Evolutionary conservation across 768 basidiomycete genomes (phyloP).

Genomic region (Leucocoprinus leucothites): DNA sequence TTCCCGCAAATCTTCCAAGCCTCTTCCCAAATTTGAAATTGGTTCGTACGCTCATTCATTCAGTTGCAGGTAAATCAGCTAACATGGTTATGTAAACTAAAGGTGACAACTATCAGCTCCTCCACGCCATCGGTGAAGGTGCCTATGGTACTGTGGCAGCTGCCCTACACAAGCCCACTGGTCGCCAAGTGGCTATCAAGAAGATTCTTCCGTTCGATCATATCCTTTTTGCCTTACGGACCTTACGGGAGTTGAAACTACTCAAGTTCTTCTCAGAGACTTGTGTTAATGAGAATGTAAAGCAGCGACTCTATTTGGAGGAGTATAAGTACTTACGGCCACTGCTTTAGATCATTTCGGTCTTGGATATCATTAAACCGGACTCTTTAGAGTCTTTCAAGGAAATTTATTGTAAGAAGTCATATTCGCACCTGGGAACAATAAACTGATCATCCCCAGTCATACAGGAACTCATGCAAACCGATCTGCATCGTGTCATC

Average conservation of each 20-base stretch:
- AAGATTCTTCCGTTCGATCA: conserved; percentile 95
- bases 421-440: neutral
- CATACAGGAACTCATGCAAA: conserved; percentile 88
- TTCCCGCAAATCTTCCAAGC: conserved; percentile 56
- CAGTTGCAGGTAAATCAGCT: conserved; percentile 8
- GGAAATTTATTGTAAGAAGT: conserved; percentile 74
- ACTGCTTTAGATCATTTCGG: conserved; percentile 74
- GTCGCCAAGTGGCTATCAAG: conserved; percentile 91
- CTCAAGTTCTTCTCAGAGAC: conserved; percentile 80
- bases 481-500: conserved; percentile 88
- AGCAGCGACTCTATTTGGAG: conserved; percentile 12
- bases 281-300: conserved; percentile 79
- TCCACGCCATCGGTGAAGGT: conserved; percentile 78
- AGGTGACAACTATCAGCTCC: conserved; percentile 74
- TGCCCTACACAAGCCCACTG: conserved; percentile 78
- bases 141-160: conserved; percentile 91
- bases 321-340: neutral
- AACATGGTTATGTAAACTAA: conserved; percentile 10
- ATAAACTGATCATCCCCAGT: conserved; percentile 34
- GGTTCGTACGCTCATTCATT: conserved; percentile 34
- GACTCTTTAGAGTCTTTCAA: conserved; percentile 71
- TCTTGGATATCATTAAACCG: conserved; percentile 88
- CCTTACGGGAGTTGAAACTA: conserved; percentile 88
- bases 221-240: conserved; percentile 85
- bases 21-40: conserved; percentile 71